phyloP scores from a whole-genome alignment of 2,329 filamentous ascomycete genomes.

The Fusarium chlamydosporum region DNA sequence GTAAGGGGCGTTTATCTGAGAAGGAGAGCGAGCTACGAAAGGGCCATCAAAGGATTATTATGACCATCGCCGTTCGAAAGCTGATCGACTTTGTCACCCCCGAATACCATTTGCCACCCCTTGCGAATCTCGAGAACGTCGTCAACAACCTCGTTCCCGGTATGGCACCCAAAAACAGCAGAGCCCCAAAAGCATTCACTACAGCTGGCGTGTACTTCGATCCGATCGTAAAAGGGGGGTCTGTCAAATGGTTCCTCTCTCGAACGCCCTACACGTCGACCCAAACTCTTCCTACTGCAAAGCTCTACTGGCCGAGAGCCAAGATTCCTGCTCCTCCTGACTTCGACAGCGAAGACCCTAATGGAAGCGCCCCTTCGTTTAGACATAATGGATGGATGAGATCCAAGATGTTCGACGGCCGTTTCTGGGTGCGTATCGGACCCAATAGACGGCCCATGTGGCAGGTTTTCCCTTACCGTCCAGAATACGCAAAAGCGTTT shows the following conservation, averaged over 20 bases:
- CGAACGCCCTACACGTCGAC: constrained; percentile 62
- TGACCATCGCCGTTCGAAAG: constrained; percentile 62
- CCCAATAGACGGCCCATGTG: constrained; percentile 60
- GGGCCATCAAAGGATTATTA: constrained; percentile 60
- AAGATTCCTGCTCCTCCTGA: constrained; percentile 33
- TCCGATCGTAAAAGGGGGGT: constrained; percentile 47
- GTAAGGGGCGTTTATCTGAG: constrained; percentile 45
- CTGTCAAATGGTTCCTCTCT: constrained; percentile 61
- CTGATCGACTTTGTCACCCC: constrained; percentile 67
- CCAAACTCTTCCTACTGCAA: constrained; percentile 51
- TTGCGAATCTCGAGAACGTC: constrained; percentile 61
- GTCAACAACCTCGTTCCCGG: constrained; percentile 65
- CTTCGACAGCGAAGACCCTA: constrained; percentile 15
- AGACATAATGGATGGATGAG: constrained; percentile 55
- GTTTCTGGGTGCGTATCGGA: constrained; percentile 71
- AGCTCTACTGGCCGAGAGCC: constrained; percentile 46
- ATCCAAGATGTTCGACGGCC: constrained; percentile 68
- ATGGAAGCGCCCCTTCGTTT: constrained; percentile 19
- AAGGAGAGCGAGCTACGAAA: constrained; percentile 49
- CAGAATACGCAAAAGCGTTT: constrained; percentile 63
- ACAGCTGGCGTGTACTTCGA: constrained; percentile 58
- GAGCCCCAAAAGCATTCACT: constrained; percentile 59
- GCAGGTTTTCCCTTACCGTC: constrained; percentile 62
- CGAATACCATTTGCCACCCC: constrained; percentile 59
- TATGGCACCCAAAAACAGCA: constrained; percentile 49